Conservation (phyloP, 2,329 filamentous ascomycete genomes). For the Pseudocercospora crystallina region DNA sequence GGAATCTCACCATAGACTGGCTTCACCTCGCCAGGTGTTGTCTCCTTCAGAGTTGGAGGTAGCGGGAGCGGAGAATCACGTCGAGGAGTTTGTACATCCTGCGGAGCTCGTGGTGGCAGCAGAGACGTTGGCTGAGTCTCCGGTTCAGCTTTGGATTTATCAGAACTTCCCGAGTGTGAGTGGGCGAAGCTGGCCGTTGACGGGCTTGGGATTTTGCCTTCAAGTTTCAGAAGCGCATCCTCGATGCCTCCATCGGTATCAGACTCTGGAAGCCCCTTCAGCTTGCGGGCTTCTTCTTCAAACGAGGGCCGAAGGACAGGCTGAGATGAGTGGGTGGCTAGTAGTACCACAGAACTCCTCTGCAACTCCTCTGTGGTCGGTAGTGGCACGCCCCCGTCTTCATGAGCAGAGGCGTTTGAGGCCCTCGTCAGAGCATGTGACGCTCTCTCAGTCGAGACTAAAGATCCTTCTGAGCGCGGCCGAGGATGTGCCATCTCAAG, state of each 20-base stretch:
- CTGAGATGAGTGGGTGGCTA: constrained; percentile 56
- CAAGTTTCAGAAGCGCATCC: constrained; percentile 86
- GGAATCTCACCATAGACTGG: constrained; percentile 17
- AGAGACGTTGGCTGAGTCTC: constrained; percentile 10
- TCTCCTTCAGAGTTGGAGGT: constrained; percentile 13
- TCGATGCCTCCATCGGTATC: constrained; percentile 81
- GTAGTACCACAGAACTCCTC: constrained; percentile 39
- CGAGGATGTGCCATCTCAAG: constrained; percentile 41
- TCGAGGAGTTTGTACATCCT: background rate
- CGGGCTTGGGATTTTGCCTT: constrained; percentile 59
- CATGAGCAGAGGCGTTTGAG: constrained; percentile 6
- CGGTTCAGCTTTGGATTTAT: background rate
- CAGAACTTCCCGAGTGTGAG: constrained; percentile 7
- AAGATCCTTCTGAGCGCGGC: constrained; percentile 42
- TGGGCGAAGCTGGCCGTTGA: constrained; percentile 13
- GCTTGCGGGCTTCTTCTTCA: constrained; percentile 80
- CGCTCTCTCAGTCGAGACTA: constrained; percentile 17
- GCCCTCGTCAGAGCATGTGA: constrained; percentile 2
- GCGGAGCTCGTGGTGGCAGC: background rate
- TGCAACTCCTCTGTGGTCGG: constrained; percentile 14
- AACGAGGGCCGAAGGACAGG: constrained; percentile 68
- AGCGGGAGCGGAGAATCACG: constrained; percentile 3
- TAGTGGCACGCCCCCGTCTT: constrained; percentile 16
- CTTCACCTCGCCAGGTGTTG: constrained; percentile 15
- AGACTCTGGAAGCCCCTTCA: constrained; percentile 71